Conservation (phyloP, 2,329 filamentous ascomycete genomes). For the Penicillium freii region DNA sequence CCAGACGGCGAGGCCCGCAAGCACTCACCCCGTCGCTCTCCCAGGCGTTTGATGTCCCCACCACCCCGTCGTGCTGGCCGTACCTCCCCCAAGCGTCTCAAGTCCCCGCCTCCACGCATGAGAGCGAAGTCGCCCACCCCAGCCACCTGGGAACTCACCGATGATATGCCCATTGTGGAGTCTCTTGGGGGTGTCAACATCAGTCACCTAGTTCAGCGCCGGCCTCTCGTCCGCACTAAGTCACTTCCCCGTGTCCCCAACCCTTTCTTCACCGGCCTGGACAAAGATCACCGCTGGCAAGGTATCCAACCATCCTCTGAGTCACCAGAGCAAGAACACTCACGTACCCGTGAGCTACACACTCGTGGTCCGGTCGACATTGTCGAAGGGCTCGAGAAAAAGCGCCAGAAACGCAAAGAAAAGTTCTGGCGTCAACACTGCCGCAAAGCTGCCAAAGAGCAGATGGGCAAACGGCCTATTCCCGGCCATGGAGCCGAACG, state of each 20-base stretch:
- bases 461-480: conserved; percentile 62
- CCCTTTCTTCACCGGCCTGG: conserved; percentile 56
- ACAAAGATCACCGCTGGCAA: conserved; percentile 31
- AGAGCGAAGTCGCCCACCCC: conserved; percentile 50
- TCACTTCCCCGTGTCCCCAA: conserved; percentile 80
- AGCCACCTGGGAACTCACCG: conserved; percentile 39
- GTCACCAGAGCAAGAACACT: conserved; percentile 35
- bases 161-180: conserved; percentile 43
- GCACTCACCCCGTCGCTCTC: conserved; percentile 58
- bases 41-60: conserved; percentile 59
- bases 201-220: conserved; percentile 59
- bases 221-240: conserved; percentile 72
- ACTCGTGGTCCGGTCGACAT: conserved; percentile 95
- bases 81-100: conserved; percentile 63
- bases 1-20: conserved; percentile 48
- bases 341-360: conserved; percentile 56
- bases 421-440: conserved; percentile 89
- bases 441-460: conserved; percentile 70
- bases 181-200: conserved; percentile 51
- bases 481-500: conserved; percentile 87
- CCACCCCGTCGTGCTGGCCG: conserved; percentile 51
- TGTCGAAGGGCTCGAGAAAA: conserved; percentile 91
- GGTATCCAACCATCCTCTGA: conserved; percentile 37
- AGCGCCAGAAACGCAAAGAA: conserved; percentile 87
- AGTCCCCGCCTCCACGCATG: conserved; percentile 68